Evolutionary conservation across 805 yeast genomes (phyloP).

Genomic region (Danielia reshetovae): DNA sequence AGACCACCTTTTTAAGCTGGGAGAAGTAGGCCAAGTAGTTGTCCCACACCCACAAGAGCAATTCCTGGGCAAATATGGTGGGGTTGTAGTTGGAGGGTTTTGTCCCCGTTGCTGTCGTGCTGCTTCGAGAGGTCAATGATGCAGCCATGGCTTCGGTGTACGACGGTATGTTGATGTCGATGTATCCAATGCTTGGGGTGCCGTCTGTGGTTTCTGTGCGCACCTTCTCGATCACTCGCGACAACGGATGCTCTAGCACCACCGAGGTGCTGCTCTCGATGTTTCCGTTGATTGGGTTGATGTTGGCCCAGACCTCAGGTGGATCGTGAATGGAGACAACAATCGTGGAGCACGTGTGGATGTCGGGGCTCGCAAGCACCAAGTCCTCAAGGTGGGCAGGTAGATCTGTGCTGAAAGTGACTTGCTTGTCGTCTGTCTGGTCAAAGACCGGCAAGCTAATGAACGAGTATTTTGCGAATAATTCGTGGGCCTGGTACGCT

Average conservation of each 20-base stretch:
- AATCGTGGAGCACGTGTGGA: slow-evolving; percentile 60
- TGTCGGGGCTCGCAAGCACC: slow-evolving; percentile 66
- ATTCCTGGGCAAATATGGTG: slow-evolving; percentile 69
- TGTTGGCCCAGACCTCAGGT: slow-evolving; percentile 85
- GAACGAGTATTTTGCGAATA: slow-evolving; percentile 54
- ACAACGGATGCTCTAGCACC: slow-evolving; percentile 67
- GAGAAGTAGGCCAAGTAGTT: slow-evolving; percentile 73
- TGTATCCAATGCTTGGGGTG: slow-evolving; percentile 54
- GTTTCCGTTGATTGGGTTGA: slow-evolving; percentile 75
- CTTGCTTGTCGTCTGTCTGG: slow-evolving; percentile 18
- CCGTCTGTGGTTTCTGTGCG: slow-evolving; percentile 32
- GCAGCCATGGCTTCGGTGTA: slow-evolving; percentile 13
- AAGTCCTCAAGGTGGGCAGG: slow-evolving; percentile 58
- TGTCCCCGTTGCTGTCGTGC: slow-evolving; percentile 5
- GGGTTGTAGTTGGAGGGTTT: slow-evolving; percentile 46
- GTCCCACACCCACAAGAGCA: slow-evolving; percentile 82
- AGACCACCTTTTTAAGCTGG: slow-evolving; percentile 62
- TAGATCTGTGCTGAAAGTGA: slow-evolving; percentile 32
- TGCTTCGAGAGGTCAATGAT: neutral
- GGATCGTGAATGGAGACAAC: slow-evolving; percentile 83
- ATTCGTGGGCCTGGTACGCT: slow-evolving; percentile 57
- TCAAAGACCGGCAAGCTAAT: slow-evolving; percentile 63
- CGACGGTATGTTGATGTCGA: slow-evolving; percentile 80
- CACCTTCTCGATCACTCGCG: slow-evolving; percentile 55
- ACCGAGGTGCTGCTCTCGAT: slow-evolving; percentile 71